Percentiles rank a stretch among this genome's conserved stretches.
These are phyloP conservation scores for Astragalus membranaceus DNA, from an alignment of 306 rosid genomes.

Conservation along the genomic window DNA sequence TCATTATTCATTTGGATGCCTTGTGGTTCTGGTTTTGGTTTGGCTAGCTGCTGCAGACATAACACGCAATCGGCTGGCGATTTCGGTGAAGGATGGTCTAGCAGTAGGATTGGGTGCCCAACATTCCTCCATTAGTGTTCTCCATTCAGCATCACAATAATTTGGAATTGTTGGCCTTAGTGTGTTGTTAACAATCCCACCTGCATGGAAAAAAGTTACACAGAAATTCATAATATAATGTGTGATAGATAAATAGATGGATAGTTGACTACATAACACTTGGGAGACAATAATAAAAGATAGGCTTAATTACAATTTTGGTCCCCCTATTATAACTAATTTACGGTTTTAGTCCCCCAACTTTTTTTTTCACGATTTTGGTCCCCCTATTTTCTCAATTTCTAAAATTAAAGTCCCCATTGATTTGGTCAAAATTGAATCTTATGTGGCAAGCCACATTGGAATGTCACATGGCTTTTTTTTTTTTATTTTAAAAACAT, in stretches of 20 bases:
- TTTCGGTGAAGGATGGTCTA: slow-evolving; percentile 78
- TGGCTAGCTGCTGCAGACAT: slow-evolving; percentile 67
- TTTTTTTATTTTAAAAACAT: too few relatives aligned
- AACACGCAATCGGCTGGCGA: slow-evolving; percentile 57
- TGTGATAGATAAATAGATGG: background rate
- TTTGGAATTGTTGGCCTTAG: slow-evolving; percentile 68
- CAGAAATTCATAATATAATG: background rate
- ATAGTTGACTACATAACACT: background rate
- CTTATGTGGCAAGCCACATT: too few relatives aligned
- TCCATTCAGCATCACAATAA: slow-evolving; percentile 71
- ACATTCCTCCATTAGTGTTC: slow-evolving; percentile 78
- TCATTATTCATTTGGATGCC: slow-evolving; percentile 37
- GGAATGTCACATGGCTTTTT: too few relatives aligned
- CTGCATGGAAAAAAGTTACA: slow-evolving; percentile 32
- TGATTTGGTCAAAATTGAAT: too few relatives aligned
- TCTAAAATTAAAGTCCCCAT: too few relatives aligned
- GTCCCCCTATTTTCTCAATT: too few relatives aligned
- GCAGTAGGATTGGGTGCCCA: slow-evolving; percentile 79
- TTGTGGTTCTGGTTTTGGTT: slow-evolving; percentile 35
- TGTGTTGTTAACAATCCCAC: slow-evolving; percentile 84
- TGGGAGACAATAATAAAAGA: background rate
- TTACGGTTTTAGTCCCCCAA: too few relatives aligned
- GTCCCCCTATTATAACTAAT: too few relatives aligned
- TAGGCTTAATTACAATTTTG: too few relatives aligned
- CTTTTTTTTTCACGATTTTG: too few relatives aligned